Conservation (phyloP, 495 filamentous ascomycete species). For the Trichocladium antarcticum region DNA sequence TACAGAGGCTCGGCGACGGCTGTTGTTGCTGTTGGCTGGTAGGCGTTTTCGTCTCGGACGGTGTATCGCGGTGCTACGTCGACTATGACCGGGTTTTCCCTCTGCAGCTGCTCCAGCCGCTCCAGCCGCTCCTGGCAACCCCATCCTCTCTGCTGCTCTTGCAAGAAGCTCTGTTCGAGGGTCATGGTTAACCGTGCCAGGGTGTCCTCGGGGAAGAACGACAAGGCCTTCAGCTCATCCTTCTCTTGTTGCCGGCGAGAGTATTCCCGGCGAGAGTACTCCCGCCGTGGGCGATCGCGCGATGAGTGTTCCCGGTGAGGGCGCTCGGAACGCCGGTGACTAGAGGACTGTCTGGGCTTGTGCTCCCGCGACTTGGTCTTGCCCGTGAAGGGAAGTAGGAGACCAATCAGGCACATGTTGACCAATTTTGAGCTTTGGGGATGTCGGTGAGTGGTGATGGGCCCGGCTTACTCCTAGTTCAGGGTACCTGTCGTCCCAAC, state of each 20-base stretch:
- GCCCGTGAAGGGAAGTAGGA: neutral
- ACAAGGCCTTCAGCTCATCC: neutral
- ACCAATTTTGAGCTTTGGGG: neutral
- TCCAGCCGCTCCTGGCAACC: neutral
- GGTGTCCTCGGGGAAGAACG: neutral
- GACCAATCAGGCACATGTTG: slow-evolving; percentile 11
- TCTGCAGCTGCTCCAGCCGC: neutral
- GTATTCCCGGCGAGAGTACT: neutral
- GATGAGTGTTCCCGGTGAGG: neutral
- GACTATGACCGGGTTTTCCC: neutral
- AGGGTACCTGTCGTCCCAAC: neutral
- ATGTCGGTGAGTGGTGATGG: neutral
- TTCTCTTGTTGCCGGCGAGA: neutral
- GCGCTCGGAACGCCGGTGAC: neutral
- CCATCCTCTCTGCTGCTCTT: neutral
- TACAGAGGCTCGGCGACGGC: neutral
- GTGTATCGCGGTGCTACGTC: neutral
- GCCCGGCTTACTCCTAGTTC: neutral
- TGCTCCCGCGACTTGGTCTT: neutral
- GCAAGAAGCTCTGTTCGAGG: slow-evolving; percentile 6
- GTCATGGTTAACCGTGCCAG: slow-evolving; percentile 1
- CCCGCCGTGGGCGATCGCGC: too few species aligned
- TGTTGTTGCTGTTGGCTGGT: neutral
- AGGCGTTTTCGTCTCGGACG: neutral
- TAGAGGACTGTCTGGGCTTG: neutral